Percentiles rank a stretch among this genome's conserved stretches.
Conservation (phyloP, 371 early-diverging fungal genomes). For the Zopfochytrium polystomum region DNA sequence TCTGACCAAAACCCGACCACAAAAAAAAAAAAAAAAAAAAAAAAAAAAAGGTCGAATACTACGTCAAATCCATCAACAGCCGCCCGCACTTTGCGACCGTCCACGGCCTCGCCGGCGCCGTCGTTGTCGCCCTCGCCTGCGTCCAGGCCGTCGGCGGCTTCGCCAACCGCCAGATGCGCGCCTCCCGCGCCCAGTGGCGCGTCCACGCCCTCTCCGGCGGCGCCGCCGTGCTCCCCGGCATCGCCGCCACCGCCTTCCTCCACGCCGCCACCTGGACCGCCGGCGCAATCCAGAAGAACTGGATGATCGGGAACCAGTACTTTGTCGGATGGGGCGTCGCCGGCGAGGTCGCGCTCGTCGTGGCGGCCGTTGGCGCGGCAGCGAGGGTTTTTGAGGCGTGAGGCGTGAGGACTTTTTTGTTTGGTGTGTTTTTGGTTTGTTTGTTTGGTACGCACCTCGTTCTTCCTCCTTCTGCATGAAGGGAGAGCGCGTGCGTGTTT, state of each 20-base stretch:
- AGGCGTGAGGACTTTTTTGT: no score
- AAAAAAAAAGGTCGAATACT: constrained; percentile 13
- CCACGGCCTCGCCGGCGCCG: constrained; percentile 1
- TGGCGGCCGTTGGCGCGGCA: neutral
- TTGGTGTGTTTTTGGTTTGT: no score
- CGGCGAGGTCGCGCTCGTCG: constrained; percentile 3
- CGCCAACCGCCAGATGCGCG: neutral
- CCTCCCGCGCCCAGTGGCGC: neutral
- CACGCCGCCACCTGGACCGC: constrained; percentile 1
- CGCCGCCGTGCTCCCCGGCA: neutral
- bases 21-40: no score
- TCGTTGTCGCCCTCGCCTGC: neutral
- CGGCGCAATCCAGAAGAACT: neutral
- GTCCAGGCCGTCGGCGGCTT: constrained; percentile 4
- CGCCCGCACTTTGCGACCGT: constrained; percentile 7
- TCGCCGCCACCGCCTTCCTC: constrained; percentile 3
- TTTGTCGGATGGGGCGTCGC: constrained; percentile 3
- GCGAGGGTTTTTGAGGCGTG: neutral
- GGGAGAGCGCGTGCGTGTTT: no score
- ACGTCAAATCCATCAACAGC: constrained; percentile 5
- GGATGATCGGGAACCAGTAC: constrained; percentile 5
- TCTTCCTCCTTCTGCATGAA: no score
- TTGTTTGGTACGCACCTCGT: no score
- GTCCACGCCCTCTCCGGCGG: neutral
- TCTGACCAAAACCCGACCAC: neutral